Evolutionary conservation across 345 rosid genomes (phyloP), one percentile per base, ranked within the genome.

Genomic region (Salix viminalis): DNA sequence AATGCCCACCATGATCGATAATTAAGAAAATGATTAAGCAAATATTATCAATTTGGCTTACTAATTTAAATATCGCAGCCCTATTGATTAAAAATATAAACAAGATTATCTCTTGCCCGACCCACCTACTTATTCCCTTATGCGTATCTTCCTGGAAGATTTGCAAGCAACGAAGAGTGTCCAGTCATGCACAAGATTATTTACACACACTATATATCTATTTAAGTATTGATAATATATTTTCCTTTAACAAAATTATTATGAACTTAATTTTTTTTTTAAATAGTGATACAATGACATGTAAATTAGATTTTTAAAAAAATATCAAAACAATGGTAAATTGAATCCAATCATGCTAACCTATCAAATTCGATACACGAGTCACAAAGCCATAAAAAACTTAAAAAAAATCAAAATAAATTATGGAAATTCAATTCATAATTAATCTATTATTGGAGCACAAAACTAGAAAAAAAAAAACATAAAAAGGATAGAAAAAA

Each of bases 71-170:
- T n/a, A 14, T 70, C 36, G 23, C 24, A 50, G 68, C 12, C 24
- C 6, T 14, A 37, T 6, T 2, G n/a, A 34, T 26, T 66, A 24
- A 68, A 32, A 39, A 36, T 30, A 4, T 58, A 69, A 76, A 60
- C 44, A 60, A 69, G 42, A 69, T 37, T 76, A 68, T 56, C 73
- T 56, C 10, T 37, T 23, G 15, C 39, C 39, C 23, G 72, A 70
- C 32, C 58, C 64, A 75, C 54, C 71, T 26, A 28, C 14, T 74
- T 69, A 66, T 71, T 69, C 42, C 75, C 6, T 16, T 24, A 58
- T 76, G 77, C 72, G 74, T 41, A 75, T 62, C 77, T 78, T 60
- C 32, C 23, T 28, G 23, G 30, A 52, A 77, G 81, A 78, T 78
- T 48, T 75, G 77, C 68, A 67, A 46, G 56, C 58, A 75, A 48